Evolutionary conservation across 1,284 basidiomycete species (phyloP).

Genomic region (Testicularia cyperi): DNA sequence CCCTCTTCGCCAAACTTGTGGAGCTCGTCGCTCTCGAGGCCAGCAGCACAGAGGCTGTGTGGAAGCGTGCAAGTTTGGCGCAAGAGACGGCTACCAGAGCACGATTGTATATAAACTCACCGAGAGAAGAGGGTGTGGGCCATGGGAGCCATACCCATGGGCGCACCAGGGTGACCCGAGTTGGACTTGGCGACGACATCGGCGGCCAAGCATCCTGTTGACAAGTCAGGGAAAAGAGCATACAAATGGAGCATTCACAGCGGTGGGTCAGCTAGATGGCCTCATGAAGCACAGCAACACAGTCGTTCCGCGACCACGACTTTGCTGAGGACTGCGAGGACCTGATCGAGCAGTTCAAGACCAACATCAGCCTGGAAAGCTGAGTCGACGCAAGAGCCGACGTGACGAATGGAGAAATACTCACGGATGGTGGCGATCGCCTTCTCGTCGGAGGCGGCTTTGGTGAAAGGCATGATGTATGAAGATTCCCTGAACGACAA

Average conservation of each 20-base stretch:
- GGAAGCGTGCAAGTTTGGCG: too few species aligned
- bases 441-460: constrained; percentile 46
- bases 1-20: too few species aligned
- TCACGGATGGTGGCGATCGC: constrained; percentile 52
- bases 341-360: too few species aligned
- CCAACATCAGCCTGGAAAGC: not conserved
- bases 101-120: constrained; percentile 59
- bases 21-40: too few species aligned
- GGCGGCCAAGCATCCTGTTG: constrained; percentile 44
- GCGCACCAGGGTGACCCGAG: constrained; percentile 67
- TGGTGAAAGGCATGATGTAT: constrained; percentile 43
- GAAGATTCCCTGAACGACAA: not conserved
- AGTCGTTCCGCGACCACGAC: too few species aligned
- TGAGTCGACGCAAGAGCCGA: not conserved
- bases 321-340: too few species aligned
- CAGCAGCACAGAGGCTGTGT: not conserved
- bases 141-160: constrained; percentile 76
- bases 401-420: too few species aligned
- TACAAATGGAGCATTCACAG: too few species aligned
- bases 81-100: too few species aligned
- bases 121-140: constrained; percentile 83
- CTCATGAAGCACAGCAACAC: too few species aligned
- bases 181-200: constrained; percentile 65
- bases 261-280: too few species aligned
- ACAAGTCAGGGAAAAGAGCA: too few species aligned